Conservation (phyloP, 1,284 basidiomycete genomes). For the Malassezia globosa region DNA sequence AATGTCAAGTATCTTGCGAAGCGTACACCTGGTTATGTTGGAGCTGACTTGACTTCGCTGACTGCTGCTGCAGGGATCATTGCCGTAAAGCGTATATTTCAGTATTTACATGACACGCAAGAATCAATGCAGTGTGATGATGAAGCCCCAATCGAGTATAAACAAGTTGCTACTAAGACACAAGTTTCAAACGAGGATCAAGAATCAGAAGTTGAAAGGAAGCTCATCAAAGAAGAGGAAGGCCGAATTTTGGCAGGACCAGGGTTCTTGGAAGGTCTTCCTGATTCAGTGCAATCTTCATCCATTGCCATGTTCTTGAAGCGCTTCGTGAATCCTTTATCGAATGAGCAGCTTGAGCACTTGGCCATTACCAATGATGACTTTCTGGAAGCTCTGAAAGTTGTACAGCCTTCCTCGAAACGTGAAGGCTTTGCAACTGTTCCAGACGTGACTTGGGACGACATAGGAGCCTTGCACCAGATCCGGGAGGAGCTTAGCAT, state of each 20-base stretch:
- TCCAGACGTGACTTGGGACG: conserved; percentile 86
- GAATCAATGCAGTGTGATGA: conserved; percentile 9
- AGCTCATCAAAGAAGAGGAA: not conserved
- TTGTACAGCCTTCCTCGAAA: conserved; percentile 88
- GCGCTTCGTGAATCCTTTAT: conserved; percentile 69
- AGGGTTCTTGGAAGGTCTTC: conserved; percentile 34
- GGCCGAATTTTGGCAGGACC: not conserved
- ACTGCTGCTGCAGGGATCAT: conserved; percentile 88
- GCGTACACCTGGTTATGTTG: conserved; percentile 90
- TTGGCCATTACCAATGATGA: conserved; percentile 61
- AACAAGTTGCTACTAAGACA: not conserved
- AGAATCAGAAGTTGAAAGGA: not conserved
- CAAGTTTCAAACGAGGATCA: too few species aligned
- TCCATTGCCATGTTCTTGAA: conserved; percentile 81
- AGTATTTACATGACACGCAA: conserved; percentile 55
- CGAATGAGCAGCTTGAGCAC: conserved; percentile 63
- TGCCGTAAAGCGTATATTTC: conserved; percentile 89
- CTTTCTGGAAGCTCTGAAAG: conserved; percentile 65
- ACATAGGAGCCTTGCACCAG: conserved; percentile 77
- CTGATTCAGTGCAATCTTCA: conserved; percentile 50
- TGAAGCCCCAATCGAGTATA: not conserved
- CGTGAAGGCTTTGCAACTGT: conserved; percentile 95
- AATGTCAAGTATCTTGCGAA: conserved; percentile 73
- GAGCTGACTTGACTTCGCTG: conserved; percentile 79
- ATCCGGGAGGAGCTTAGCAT: conserved; percentile 86